These are phyloP conservation scores for Tolypocladium pustulatum DNA, from an alignment of 2,329 filamentous ascomycete species.

Conservation along the genomic window DNA sequence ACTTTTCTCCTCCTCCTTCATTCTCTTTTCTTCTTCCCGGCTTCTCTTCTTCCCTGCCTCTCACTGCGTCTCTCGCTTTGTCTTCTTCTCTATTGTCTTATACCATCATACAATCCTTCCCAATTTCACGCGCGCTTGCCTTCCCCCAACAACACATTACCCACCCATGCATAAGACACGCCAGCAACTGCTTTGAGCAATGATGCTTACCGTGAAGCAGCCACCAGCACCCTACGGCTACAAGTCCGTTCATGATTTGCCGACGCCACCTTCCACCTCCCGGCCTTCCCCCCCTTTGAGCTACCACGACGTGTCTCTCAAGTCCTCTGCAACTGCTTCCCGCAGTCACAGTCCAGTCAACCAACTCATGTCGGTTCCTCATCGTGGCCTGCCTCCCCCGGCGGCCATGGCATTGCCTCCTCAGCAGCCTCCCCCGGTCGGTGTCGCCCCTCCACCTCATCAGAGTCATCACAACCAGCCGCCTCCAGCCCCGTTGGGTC, in stretches of 20 bases:
- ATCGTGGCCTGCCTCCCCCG: constrained; percentile 59
- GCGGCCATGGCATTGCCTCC: constrained; percentile 52
- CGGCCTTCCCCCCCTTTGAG: constrained; percentile 44
- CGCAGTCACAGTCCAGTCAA: constrained; percentile 35
- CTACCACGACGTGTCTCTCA: constrained; percentile 35
- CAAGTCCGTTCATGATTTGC: constrained; percentile 51
- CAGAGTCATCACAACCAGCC: constrained; percentile 14
- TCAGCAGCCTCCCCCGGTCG: constrained; percentile 24
- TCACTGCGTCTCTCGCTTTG: neutral
- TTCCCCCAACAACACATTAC: neutral
- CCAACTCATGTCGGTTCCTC: constrained; percentile 57
- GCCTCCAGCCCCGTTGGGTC: constrained; percentile 14
- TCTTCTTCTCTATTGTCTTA: neutral
- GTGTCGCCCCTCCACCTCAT: constrained; percentile 15
- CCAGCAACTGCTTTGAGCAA: constrained; percentile 23
- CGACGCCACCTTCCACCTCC: constrained; percentile 44
- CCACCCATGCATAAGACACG: constrained; percentile 17
- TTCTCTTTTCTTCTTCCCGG: constrained; percentile 6
- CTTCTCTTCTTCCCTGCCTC: constrained; percentile 7
- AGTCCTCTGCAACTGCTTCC: constrained; percentile 25
- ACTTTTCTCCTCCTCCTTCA: constrained; percentile 6
- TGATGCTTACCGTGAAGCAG: constrained; percentile 54
- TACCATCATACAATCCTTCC: neutral
- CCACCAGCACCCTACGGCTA: constrained; percentile 47
- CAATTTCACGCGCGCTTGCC: neutral